These are phyloP conservation scores for Penicillium turbatum DNA, from an alignment of 495 filamentous ascomycete species.

Conservation along the genomic window DNA sequence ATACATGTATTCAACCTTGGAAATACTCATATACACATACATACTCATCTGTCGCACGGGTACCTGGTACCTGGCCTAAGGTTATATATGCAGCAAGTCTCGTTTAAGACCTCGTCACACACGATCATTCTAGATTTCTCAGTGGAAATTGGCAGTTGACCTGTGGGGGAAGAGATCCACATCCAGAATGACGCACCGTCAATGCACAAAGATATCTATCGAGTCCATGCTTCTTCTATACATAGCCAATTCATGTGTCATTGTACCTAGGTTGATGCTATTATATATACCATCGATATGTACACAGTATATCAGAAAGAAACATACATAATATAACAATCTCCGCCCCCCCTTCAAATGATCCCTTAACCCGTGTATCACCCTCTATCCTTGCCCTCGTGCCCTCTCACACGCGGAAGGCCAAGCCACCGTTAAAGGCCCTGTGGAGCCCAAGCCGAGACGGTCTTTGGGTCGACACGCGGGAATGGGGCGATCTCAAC, in stretches of 20 bases:
- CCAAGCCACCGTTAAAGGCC: slow-evolving; percentile 24
- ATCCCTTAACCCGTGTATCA: no score
- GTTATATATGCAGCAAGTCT: not conserved
- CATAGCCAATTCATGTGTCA: no score
- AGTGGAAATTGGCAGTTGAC: slow-evolving; percentile 8
- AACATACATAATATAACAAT: no score
- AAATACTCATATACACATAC: no score
- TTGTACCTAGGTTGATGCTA: no score
- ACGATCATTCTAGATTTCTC: not conserved
- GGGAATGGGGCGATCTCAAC: slow-evolving; percentile 24
- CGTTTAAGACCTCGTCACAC: not conserved
- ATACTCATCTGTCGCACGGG: not conserved
- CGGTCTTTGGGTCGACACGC: slow-evolving; percentile 21
- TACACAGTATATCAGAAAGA: no score
- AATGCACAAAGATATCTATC: not conserved
- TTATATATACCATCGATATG: no score
- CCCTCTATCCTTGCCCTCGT: slow-evolving; percentile 20
- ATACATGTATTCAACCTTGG: no score
- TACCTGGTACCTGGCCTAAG: slow-evolving; percentile 21
- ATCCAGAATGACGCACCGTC: not conserved
- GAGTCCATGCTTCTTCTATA: no score
- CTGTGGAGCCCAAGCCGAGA: slow-evolving; percentile 15
- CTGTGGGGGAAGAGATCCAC: slow-evolving; percentile 3
- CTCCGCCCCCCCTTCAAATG: no score
- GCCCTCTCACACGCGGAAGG: slow-evolving; percentile 7